phyloP scores from a whole-genome alignment of 192 early-diverging fungal genomes.

The Rhizophlyctis rosea region DNA sequence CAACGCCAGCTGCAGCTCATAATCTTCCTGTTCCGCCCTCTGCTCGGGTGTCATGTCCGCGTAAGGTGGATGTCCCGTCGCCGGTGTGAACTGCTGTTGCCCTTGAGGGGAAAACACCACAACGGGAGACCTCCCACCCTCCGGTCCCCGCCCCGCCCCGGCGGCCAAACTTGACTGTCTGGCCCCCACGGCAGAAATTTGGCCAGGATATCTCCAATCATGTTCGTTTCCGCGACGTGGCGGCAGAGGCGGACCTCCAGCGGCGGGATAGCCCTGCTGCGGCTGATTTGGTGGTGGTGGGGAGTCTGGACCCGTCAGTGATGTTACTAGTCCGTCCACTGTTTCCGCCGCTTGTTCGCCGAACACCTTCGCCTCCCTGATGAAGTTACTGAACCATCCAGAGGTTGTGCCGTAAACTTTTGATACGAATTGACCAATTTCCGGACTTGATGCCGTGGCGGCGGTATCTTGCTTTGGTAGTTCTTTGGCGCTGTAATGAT shows the following conservation, averaged over 20 bases:
- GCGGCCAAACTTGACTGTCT: no score
- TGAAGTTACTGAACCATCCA: constrained; percentile 31
- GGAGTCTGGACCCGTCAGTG: constrained; percentile 16
- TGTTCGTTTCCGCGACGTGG: background rate
- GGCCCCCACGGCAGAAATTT: no score
- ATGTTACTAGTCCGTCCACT: constrained; percentile 29
- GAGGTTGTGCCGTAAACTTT: constrained; percentile 32
- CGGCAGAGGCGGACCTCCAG: constrained; percentile 5
- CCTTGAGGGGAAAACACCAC: constrained; percentile 12
- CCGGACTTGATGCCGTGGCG: background rate
- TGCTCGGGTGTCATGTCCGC: constrained; percentile 15
- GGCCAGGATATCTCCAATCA: constrained; percentile 1
- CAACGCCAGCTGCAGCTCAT: constrained; percentile 50
- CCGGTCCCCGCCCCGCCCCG: constrained; percentile 4
- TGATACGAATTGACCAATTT: constrained; percentile 22
- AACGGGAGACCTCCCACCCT: constrained; percentile 14
- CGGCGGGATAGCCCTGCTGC: background rate
- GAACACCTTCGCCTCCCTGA: constrained; percentile 33
- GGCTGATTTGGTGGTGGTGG: no score
- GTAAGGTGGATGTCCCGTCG: background rate
- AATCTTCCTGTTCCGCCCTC: constrained; percentile 40
- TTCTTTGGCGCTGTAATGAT: background rate
- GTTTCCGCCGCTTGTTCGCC: constrained; percentile 32
- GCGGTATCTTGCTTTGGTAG: background rate
- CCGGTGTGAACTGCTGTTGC: no score